Base-by-base conservation (phyloP, 108 stramenopile species). In the Pseudonitzschia multiseries region DNA sequence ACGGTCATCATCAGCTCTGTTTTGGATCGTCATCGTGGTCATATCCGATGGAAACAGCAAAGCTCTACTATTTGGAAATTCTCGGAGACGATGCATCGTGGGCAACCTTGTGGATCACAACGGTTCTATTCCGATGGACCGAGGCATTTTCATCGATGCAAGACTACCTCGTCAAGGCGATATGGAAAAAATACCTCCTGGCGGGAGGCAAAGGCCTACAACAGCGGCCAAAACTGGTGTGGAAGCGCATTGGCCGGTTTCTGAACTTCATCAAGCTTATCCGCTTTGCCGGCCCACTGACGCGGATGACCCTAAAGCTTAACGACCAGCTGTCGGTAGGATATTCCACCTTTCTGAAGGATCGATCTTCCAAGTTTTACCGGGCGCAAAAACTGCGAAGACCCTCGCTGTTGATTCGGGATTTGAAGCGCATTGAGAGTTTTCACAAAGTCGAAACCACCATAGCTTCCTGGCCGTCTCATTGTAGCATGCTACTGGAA, bases 401-500 rank as follows among this genome's bases (percentile, higher is more conserved):
- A 4, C 57, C 57, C 21, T 59, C 57, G 29, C 14, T 59, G 57
- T 8, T 59, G 21, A 15, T 59, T 8, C 57, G 0, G 17, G 57
- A 59, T 27, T 59, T 59, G 29, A 22, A 27, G 27, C 57, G 57
- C 29, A 59, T 59, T 8, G 57, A 59, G 26, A 59, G 57, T 27
- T 59, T 59, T 59, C 57, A 59, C 14, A 59, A 59, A 27, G 26
- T 59, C 1, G 57, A 59, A 59, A 59, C 57, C 17, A 59, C 57
- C 0, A 59, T 59, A 26, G 57, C 57, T 15, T 21, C 28, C 22
- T 59, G 21, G 57, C 57, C 57, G 8, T 59, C 57, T 26, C 57
- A 59, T 31, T 59, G 57, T 0, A 59, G 26, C 14, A 59, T 59
- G 57, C 29, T 59, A 5, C 29, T 59, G 10, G 57, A 59, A 9